Base-by-base conservation (phyloP, 208 protist species). In the Trypanosoma scelopori region DNA sequence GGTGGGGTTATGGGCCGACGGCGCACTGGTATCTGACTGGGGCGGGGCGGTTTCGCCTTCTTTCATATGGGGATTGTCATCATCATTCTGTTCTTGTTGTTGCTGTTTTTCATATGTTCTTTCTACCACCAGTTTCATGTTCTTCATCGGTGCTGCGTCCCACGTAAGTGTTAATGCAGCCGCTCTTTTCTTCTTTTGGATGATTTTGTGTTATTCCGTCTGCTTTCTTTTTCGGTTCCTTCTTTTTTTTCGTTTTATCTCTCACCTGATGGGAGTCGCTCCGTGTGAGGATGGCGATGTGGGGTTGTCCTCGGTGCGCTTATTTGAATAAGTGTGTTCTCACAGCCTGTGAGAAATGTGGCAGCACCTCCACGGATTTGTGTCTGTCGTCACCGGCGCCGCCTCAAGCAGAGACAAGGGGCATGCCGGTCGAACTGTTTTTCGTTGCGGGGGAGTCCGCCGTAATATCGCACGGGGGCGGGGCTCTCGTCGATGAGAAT, bases 191-290 rank as follows among this genome's bases (percentile, higher is more conserved):
- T 37, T 37, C 9, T 37, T 37, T 37, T 3, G 32, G 9, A 37
- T 37, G 32, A 15, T 35, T 50, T 28, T 47, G 30, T 35, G 9
- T 7, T 58, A 3, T 25, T 18, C 42, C 37, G 25, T 23, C 32
- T 48, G 7, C 5, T 47, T 35, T 32, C 20, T 22, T 41, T 27
- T 45, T 23, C 30, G 6, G 32, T 30, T 56, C 43, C 48, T 37
- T 47, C 52, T 59, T 74, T 48, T 65, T 46, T 65, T 74, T 58
- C 27, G 1, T 69, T 68, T 42, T 55, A 22, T 46, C 68, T 69
- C 58, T 37, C 32, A 37, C 9, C 9, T 37, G 32, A 9, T 37
- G 32, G 32, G 9, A 37, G 32, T 11, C 32, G 32, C 32, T 37
- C 32, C 9, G 3, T 3, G 32, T 9, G 32, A 9, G 39, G 35